A percentile compares a stretch with the other conserved stretches of the same genome.
Conservation (phyloP, 192 early-diverging fungal genomes). For the Backusella tuberculispora region DNA sequence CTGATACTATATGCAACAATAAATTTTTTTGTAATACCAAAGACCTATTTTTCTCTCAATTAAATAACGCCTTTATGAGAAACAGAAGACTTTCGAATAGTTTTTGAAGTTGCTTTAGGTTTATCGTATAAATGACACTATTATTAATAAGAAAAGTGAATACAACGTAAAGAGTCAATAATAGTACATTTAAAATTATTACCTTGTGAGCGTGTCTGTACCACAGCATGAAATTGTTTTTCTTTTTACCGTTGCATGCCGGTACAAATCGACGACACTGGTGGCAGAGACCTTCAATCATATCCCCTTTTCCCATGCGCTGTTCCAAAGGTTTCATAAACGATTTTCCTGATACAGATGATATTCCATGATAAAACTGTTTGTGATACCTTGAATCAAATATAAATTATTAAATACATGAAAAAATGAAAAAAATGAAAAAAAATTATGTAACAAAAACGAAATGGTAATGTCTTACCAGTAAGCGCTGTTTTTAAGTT, state of each 20-base stretch:
- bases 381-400: conserved; percentile 72
- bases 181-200: background rate
- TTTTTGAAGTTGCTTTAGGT: conserved; percentile 29
- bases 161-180: background rate
- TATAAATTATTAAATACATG: conserved; percentile 10
- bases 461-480: conserved; percentile 53
- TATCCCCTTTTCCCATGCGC: conserved; percentile 60
- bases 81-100: background rate
- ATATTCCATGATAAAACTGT: conserved; percentile 86
- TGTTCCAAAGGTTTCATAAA: conserved; percentile 75
- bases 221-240: conserved; percentile 76
- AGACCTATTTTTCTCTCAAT: background rate
- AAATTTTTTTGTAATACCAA: background rate
- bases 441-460: background rate
- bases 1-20: conserved; percentile 1
- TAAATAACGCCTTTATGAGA: conserved; percentile 8
- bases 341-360: conserved; percentile 77
- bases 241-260: conserved; percentile 71
- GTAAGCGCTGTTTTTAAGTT: conserved; percentile 87
- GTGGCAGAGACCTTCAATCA: conserved; percentile 82
- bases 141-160: background rate
- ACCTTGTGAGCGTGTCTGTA: conserved; percentile 84
- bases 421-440: background rate
- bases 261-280: conserved; percentile 83
- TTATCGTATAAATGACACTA: conserved; percentile 45